phyloP scores from a whole-genome alignment of 257 asterid genomes.

The Capsicum baccatum region DNA sequence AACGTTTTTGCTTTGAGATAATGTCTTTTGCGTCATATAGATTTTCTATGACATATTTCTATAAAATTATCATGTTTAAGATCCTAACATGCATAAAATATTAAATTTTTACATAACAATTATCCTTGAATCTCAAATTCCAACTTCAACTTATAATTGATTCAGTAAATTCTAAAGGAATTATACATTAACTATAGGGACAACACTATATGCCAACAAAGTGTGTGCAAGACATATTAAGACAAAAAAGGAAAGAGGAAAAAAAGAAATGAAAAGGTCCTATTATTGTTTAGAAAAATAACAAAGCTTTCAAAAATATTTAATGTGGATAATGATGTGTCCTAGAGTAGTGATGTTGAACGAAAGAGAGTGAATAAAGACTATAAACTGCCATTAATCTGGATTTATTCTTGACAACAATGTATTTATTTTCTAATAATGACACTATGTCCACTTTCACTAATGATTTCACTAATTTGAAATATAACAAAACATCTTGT shows the following conservation, averaged over 20 bases:
- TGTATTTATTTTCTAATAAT: neutral
- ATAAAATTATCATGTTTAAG: too few relatives aligned
- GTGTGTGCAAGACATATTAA: neutral
- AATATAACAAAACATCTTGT: neutral
- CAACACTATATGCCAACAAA: neutral
- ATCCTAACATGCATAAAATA: too few relatives aligned
- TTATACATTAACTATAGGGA: too few relatives aligned
- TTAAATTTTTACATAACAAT: too few relatives aligned
- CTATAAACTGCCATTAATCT: neutral
- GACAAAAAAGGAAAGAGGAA: neutral
- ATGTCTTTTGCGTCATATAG: too few relatives aligned
- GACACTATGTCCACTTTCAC: neutral
- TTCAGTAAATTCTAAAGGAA: too few relatives aligned
- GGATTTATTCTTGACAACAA: neutral
- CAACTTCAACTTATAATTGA: too few relatives aligned
- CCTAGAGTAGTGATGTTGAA: slow-evolving; percentile 12
- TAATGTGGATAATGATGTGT: slow-evolving; percentile 7
- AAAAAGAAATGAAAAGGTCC: neutral
- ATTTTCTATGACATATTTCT: too few relatives aligned
- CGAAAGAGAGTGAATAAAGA: neutral
- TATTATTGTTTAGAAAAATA: neutral
- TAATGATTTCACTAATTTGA: neutral
- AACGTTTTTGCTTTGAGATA: too few relatives aligned
- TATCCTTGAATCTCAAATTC: too few relatives aligned
- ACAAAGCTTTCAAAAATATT: neutral